These are phyloP conservation scores for Grosmannia serpens DNA, from an alignment of 2,329 filamentous ascomycete genomes.

Conservation along the genomic window DNA sequence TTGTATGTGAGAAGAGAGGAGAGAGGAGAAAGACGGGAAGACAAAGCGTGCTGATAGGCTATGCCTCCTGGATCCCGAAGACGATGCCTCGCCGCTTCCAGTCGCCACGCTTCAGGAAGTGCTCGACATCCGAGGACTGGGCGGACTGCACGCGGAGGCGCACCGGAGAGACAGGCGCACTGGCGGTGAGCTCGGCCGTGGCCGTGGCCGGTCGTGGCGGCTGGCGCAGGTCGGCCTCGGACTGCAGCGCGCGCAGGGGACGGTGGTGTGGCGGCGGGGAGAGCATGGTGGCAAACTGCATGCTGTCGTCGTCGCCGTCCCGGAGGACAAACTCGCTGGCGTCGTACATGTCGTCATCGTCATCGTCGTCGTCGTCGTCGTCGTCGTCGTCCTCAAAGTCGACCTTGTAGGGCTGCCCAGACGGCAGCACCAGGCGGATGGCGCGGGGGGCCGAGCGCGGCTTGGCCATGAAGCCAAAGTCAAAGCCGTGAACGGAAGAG, in stretches of 20 bases:
- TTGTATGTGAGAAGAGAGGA: neutral
- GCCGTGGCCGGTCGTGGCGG: slow-evolving; percentile 2
- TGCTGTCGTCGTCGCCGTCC: neutral
- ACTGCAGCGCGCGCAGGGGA: slow-evolving; percentile 6
- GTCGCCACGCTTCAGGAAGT: slow-evolving; percentile 21
- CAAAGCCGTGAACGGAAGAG: slow-evolving; percentile 16
- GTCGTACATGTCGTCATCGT: slow-evolving; percentile 1
- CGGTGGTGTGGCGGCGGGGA: slow-evolving; percentile 11
- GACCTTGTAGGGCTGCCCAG: neutral
- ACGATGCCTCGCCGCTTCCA: slow-evolving; percentile 26
- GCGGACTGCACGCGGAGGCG: slow-evolving; percentile 13
- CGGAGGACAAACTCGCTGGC: neutral
- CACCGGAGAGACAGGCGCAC: slow-evolving; percentile 8
- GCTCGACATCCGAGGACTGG: slow-evolving; percentile 13
- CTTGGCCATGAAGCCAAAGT: slow-evolving; percentile 19
- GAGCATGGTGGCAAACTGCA: slow-evolving; percentile 4
- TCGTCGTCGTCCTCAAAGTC: neutral
- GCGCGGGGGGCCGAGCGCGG: slow-evolving; percentile 7
- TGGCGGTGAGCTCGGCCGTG: neutral
- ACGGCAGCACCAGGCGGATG: slow-evolving; percentile 6
- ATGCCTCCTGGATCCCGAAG: slow-evolving; percentile 20
- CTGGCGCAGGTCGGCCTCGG: slow-evolving; percentile 5
- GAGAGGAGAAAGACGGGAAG: no score
- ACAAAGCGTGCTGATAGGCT: neutral
- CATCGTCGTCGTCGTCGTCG: neutral